phyloP scores from a whole-genome alignment of 1,284 basidiomycete genomes.

The Fomitopsis palustris region DNA sequence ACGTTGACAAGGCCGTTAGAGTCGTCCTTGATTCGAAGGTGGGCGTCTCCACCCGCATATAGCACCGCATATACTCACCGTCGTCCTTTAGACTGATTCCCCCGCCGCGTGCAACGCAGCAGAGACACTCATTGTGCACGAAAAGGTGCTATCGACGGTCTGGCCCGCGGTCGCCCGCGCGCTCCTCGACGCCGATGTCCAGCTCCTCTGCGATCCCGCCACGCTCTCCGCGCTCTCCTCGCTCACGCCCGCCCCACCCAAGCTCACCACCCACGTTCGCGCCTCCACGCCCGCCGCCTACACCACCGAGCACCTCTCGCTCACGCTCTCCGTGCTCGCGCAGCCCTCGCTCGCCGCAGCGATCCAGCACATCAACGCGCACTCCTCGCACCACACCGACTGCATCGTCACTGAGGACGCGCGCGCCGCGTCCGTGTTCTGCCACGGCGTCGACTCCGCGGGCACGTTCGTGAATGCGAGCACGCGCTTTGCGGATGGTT shows the following conservation, averaged over 20 bases:
- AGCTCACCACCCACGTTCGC: conserved; percentile 46
- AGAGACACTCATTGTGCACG: conserved; percentile 89
- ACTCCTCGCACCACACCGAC: conserved; percentile 96
- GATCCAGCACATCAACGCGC: conserved; percentile 87
- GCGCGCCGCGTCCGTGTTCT: conserved; percentile 69
- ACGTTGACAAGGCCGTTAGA: conserved; percentile 73
- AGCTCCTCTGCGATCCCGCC: conserved; percentile 74
- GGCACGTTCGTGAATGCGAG: conserved; percentile 95
- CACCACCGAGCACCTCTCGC: conserved; percentile 84
- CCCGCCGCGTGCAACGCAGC: conserved; percentile 95
- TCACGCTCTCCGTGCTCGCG: conserved; percentile 78
- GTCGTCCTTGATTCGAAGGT: conserved; percentile 93
- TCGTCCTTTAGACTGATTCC: conserved; percentile 72
- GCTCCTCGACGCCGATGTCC: conserved; percentile 69
- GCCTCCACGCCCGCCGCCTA: conserved; percentile 65
- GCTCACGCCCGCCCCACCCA: conserved; percentile 29
- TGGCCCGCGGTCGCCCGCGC: conserved; percentile 82
- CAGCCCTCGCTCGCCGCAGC: conserved; percentile 73
- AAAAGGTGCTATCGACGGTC: conserved; percentile 60
- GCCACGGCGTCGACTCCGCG: conserved; percentile 85
- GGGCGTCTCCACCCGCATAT: conserved; percentile 3
- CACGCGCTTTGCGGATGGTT: conserved; percentile 96
- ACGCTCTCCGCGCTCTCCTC: conserved; percentile 52
- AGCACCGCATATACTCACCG: background rate
- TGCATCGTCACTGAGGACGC: conserved; percentile 86